Conservation (phyloP, 2,329 filamentous ascomycete species). For the Acrocalymma vagum region DNA sequence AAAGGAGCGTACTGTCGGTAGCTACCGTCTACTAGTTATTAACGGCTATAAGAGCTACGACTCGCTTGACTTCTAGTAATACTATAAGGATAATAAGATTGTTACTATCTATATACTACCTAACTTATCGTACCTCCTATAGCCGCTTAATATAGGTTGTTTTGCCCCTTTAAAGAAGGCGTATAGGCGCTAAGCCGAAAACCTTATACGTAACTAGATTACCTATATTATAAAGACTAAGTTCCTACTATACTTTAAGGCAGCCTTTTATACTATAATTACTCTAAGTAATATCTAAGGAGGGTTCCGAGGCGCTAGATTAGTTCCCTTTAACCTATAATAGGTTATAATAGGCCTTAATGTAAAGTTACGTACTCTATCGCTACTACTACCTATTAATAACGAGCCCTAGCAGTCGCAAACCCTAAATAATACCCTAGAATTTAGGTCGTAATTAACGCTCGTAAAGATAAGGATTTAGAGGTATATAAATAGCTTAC, state of each 20-base stretch:
- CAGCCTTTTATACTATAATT: slow-evolving; percentile 29
- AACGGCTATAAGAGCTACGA: slow-evolving; percentile 14
- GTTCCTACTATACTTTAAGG: slow-evolving; percentile 29
- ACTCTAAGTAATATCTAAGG: slow-evolving; percentile 35
- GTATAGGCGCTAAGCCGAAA: slow-evolving; percentile 20
- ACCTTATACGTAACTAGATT: slow-evolving; percentile 32
- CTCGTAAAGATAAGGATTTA: slow-evolving; percentile 14
- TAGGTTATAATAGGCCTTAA: slow-evolving; percentile 40
- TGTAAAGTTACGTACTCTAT: slow-evolving; percentile 20
- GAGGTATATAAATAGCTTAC: slow-evolving; percentile 15
- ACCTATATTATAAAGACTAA: slow-evolving; percentile 32
- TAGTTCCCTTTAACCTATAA: slow-evolving; percentile 42
- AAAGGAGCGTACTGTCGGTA: slow-evolving; percentile 5
- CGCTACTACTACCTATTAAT: slow-evolving; percentile 13
- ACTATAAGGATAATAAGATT: slow-evolving; percentile 18
- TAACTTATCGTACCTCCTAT: slow-evolving; percentile 10
- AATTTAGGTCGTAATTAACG: slow-evolving; percentile 19
- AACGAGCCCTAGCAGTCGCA: slow-evolving; percentile 18
- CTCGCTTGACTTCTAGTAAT: slow-evolving; percentile 13
- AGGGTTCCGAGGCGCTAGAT: slow-evolving; percentile 39
- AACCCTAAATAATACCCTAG: slow-evolving; percentile 20
- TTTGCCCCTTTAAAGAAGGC: slow-evolving; percentile 17
- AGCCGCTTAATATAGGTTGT: slow-evolving; percentile 16
- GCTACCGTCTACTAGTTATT: slow-evolving; percentile 14
- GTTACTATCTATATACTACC: slow-evolving; percentile 15